Percentiles rank a stretch among this genome's conserved stretches.
Evolutionary conservation across 2,329 filamentous ascomycete species (phyloP).

Genomic region (Sporothrix variecibatus): DNA sequence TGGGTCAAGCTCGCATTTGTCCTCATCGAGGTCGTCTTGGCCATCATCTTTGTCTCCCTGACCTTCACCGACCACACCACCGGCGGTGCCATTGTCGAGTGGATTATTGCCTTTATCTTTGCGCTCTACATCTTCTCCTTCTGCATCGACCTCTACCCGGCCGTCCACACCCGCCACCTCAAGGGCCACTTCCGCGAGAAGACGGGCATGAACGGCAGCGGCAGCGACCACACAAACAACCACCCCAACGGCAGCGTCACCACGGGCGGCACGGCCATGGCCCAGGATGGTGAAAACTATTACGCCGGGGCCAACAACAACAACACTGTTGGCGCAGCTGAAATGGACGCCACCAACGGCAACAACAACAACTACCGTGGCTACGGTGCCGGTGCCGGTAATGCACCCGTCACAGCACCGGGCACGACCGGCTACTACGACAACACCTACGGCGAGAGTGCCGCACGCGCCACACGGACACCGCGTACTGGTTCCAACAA

Average conservation of each 20-base stretch:
- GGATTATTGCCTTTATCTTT: slow-evolving; percentile 78
- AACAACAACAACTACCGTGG: neutral
- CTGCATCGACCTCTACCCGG: slow-evolving; percentile 82
- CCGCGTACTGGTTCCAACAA: slow-evolving; percentile 20
- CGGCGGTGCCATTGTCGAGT: slow-evolving; percentile 76
- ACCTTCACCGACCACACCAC: slow-evolving; percentile 56
- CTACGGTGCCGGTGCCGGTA: neutral
- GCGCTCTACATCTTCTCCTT: slow-evolving; percentile 87
- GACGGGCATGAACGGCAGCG: neutral
- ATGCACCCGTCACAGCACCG: neutral
- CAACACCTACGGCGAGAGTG: slow-evolving; percentile 28
- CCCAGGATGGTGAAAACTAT: slow-evolving; percentile 3
- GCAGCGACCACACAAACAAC: neutral
- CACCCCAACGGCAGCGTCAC: neutral
- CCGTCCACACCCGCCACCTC: slow-evolving; percentile 60
- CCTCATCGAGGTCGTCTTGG: slow-evolving; percentile 72
- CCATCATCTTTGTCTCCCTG: slow-evolving; percentile 68
- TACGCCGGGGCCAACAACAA: neutral
- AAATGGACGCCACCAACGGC: slow-evolving; percentile 6
- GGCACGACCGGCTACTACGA: slow-evolving; percentile 2
- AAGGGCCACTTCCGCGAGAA: slow-evolving; percentile 24
- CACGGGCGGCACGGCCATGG: neutral
- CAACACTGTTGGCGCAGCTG: neutral
- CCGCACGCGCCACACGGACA: slow-evolving; percentile 26
- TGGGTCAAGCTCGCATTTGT: slow-evolving; percentile 87